These are phyloP conservation scores for Grigorovia humatica DNA, from an alignment of 805 yeast genomes.

Conservation along the genomic window DNA sequence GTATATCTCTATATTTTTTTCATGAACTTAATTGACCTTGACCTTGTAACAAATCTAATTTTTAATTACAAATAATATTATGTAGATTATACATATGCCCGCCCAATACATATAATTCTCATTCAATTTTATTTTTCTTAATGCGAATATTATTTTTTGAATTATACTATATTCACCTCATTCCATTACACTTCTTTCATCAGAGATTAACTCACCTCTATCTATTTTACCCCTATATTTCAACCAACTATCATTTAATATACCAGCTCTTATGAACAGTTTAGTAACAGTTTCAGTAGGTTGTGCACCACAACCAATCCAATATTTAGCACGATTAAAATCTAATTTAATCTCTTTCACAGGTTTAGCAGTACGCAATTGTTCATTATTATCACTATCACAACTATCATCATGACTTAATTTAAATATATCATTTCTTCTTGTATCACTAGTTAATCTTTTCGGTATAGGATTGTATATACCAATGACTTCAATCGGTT, in stretches of 20 bases:
- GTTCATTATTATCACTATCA: constrained; percentile 11
- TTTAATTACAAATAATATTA: too few relatives aligned
- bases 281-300: constrained; percentile 75
- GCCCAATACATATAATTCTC: too few relatives aligned
- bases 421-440: neutral
- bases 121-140: too few relatives aligned
- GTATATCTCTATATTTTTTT: too few relatives aligned
- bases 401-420: neutral
- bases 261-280: constrained; percentile 70
- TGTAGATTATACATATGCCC: too few relatives aligned
- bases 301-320: constrained; percentile 97
- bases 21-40: too few relatives aligned
- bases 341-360: constrained; percentile 75
- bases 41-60: too few relatives aligned
- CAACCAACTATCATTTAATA: constrained; percentile 24
- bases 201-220: neutral
- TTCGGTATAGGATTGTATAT: constrained; percentile 80
- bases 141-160: too few relatives aligned
- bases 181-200: neutral
- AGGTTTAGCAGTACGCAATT: constrained; percentile 47
- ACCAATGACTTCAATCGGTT: constrained; percentile 92
- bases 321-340: constrained; percentile 81
- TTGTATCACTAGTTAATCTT: constrained; percentile 33
- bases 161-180: neutral
- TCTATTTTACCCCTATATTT: neutral